These are phyloP conservation scores for Boletus reticuloceps DNA, from an alignment of 768 basidiomycete species.

Conservation along the genomic window DNA sequence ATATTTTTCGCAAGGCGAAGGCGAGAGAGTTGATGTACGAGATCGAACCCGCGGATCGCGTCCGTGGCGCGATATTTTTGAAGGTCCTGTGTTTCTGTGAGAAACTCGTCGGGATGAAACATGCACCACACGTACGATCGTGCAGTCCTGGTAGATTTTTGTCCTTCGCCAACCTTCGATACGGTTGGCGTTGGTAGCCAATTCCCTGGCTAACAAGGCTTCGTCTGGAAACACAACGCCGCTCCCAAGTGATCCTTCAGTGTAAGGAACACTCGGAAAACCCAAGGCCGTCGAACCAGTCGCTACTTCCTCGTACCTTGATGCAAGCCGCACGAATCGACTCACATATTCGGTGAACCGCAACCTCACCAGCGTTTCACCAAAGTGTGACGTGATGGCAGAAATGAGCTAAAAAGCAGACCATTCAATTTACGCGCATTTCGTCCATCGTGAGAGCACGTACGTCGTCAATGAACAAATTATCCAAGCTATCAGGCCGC, in stretches of 20 bases:
- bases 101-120: neutral
- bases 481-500: constrained; percentile 68
- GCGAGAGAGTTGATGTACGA: constrained; percentile 81
- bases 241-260: constrained; percentile 57
- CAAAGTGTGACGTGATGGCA: constrained; percentile 89
- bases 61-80: constrained; percentile 48
- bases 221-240: constrained; percentile 84
- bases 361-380: constrained; percentile 83
- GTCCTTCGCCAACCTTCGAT: constrained; percentile 95
- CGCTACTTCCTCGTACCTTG: constrained; percentile 86
- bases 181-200: constrained; percentile 71
- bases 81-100: constrained; percentile 57
- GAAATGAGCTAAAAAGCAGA: constrained; percentile 54
- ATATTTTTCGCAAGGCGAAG: constrained; percentile 73
- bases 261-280: constrained; percentile 57
- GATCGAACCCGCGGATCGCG: constrained; percentile 78
- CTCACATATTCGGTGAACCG: constrained; percentile 87
- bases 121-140: constrained; percentile 48
- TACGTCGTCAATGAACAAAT: constrained; percentile 92
- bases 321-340: constrained; percentile 86
- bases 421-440: neutral
- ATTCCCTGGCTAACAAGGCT: constrained; percentile 57
- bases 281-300: constrained; percentile 73
- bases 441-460: constrained; percentile 26
- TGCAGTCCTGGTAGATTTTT: constrained; percentile 70